These are phyloP conservation scores for Aureobasidium zeae DNA, from an alignment of 2,329 filamentous ascomycete species.

Conservation along the genomic window DNA sequence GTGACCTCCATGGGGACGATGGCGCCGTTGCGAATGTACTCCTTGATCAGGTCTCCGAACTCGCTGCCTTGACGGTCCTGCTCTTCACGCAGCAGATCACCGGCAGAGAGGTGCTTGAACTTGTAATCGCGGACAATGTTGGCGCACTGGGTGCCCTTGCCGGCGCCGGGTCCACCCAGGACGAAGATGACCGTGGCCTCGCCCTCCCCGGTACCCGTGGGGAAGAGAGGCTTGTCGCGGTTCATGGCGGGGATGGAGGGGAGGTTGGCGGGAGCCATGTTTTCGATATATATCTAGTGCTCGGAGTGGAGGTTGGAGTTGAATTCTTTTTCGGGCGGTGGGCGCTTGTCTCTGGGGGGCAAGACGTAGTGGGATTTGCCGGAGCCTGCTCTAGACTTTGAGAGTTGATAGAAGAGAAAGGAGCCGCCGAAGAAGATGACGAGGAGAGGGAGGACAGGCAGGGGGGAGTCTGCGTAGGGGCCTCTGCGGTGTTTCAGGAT, in stretches of 20 bases:
- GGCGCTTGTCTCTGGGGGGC: constrained; percentile 23
- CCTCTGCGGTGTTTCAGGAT: constrained; percentile 18
- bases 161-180: constrained; percentile 87
- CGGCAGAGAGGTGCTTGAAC: constrained; percentile 88
- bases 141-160: constrained; percentile 92
- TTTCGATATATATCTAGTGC: constrained; percentile 20
- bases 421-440: constrained; percentile 39
- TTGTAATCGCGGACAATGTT: constrained; percentile 79
- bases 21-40: constrained; percentile 85
- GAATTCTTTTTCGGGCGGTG: constrained; percentile 9
- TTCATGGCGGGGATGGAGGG: constrained; percentile 38
- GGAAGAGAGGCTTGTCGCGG: constrained; percentile 62
- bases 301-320: constrained; percentile 16
- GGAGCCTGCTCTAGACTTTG: constrained; percentile 36
- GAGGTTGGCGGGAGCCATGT: constrained; percentile 22
- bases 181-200: constrained; percentile 93
- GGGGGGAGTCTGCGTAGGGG: constrained; percentile 24
- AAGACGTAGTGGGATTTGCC: constrained; percentile 23
- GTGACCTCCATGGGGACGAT: constrained; percentile 99
- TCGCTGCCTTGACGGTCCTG: constrained; percentile 77
- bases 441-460: constrained; percentile 38
- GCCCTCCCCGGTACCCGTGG: constrained; percentile 36
- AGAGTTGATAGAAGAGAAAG: constrained; percentile 38
- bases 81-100: constrained; percentile 87
- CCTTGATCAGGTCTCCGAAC: constrained; percentile 86